These are phyloP conservation scores for Penicillium mononematosum DNA, from an alignment of 495 filamentous ascomycete species.

Conservation along the genomic window DNA sequence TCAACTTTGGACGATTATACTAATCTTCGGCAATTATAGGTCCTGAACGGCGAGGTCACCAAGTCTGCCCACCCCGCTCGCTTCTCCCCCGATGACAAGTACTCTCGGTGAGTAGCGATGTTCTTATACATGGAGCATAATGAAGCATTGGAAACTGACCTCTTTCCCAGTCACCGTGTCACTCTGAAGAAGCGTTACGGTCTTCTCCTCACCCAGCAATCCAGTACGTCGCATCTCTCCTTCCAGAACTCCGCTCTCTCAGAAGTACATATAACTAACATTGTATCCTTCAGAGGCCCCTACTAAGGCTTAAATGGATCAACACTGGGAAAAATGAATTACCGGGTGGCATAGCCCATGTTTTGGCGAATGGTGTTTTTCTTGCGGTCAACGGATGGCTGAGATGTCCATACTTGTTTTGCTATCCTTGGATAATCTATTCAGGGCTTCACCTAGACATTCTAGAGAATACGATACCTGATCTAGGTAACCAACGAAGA, in stretches of 20 bases:
- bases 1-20: slow-evolving; percentile 30
- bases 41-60: slow-evolving; percentile 71
- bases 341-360: slow-evolving; percentile 33
- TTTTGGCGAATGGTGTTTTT: slow-evolving; percentile 50
- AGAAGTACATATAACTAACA: slow-evolving; percentile 15
- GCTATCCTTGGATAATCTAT: slow-evolving; percentile 11
- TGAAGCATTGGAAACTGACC: slow-evolving; percentile 14
- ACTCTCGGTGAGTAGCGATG: slow-evolving; percentile 63
- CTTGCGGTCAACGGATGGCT: slow-evolving; percentile 35
- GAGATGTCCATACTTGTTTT: slow-evolving; percentile 24
- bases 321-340: slow-evolving; percentile 28
- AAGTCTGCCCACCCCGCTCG: slow-evolving; percentile 95
- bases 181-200: slow-evolving; percentile 90
- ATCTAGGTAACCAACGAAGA: slow-evolving; percentile 6
- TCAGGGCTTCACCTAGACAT: slow-evolving; percentile 5
- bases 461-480: slow-evolving; percentile 15
- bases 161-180: slow-evolving; percentile 68
- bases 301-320: slow-evolving; percentile 30
- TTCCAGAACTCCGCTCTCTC: neutral
- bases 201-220: slow-evolving; percentile 80
- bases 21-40: slow-evolving; percentile 10
- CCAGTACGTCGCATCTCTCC: slow-evolving; percentile 35
- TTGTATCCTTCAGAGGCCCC: slow-evolving; percentile 23
- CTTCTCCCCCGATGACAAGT: slow-evolving; percentile 97
- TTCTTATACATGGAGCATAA: neutral